Percentiles rank a stretch among this genome's conserved stretches.
These are phyloP conservation scores for Talaromyces sp. DNA, from an alignment of 2,329 filamentous ascomycete genomes.

Conservation along the genomic window DNA sequence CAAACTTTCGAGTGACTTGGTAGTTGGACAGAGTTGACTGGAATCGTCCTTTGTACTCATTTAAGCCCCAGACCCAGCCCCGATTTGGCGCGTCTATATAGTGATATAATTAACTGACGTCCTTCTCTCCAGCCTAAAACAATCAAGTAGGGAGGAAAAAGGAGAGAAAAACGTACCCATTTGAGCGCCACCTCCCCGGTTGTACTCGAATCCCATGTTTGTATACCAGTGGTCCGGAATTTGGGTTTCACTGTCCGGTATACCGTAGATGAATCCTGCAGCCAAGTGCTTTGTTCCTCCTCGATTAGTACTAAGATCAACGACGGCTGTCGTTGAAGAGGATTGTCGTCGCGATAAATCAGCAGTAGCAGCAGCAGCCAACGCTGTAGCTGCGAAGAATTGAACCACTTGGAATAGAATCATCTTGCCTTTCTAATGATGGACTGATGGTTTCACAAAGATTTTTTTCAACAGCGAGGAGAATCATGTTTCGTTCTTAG, in stretches of 20 bases:
- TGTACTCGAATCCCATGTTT: slow-evolving; percentile 43
- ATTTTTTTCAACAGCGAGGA: background rate
- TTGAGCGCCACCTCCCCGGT: slow-evolving; percentile 43
- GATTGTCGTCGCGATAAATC: background rate
- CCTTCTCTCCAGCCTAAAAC: background rate
- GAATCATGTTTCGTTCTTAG: background rate
- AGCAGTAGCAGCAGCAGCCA: background rate
- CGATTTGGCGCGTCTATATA: slow-evolving; percentile 23
- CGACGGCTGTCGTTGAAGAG: background rate
- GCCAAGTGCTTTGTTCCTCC: slow-evolving; percentile 30
- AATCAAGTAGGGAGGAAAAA: background rate
- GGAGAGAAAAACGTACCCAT: slow-evolving; percentile 20
- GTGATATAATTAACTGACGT: background rate
- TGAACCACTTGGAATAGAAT: background rate
- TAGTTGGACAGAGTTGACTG: slow-evolving; percentile 48
- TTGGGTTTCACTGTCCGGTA: slow-evolving; percentile 37
- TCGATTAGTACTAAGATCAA: background rate
- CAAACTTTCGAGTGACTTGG: slow-evolving; percentile 40
- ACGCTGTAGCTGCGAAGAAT: background rate
- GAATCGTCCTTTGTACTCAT: slow-evolving; percentile 40
- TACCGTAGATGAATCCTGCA: slow-evolving; percentile 44
- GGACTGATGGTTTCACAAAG: background rate
- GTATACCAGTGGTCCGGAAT: slow-evolving; percentile 41
- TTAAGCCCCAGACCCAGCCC: slow-evolving; percentile 42
- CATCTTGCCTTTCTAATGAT: background rate